A percentile compares a stretch with the other conserved stretches of the same genome.
These are phyloP conservation scores for Candida sanyaensis DNA, from an alignment of 1,139 yeast genomes.

Conservation along the genomic window DNA sequence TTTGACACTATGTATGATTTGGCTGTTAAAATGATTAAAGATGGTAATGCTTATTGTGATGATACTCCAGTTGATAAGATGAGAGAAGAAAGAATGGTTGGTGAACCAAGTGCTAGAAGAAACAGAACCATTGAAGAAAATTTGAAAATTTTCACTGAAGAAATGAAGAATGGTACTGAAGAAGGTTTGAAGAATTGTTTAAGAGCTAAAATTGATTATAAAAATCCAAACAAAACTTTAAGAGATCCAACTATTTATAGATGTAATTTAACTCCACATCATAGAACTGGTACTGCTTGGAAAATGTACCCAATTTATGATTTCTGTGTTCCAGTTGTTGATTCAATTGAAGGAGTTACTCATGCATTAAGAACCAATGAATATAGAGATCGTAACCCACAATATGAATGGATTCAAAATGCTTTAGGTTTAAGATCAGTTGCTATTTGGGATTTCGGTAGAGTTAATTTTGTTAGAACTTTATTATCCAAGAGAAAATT, in stretches of 20 bases:
- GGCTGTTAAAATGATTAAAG: slow-evolving; percentile 83
- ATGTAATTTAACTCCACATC: slow-evolving; percentile 95
- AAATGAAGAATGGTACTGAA: slow-evolving; percentile 92
- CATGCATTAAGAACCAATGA: slow-evolving; percentile 97
- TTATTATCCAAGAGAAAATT: slow-evolving; percentile 92
- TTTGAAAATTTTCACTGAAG: slow-evolving; percentile 77
- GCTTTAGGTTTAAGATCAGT: slow-evolving; percentile 84
- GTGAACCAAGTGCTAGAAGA: slow-evolving; percentile 87
- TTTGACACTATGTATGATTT: slow-evolving; percentile 86
- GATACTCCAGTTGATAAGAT: slow-evolving; percentile 90
- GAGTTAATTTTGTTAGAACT: slow-evolving; percentile 95
- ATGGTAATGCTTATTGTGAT: slow-evolving; percentile 95
- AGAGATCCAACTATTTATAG: slow-evolving; percentile 98
- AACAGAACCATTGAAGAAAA: slow-evolving; percentile 90
- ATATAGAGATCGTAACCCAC: slow-evolving; percentile 97
- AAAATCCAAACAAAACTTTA: slow-evolving; percentile 86
- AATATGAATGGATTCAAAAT: slow-evolving; percentile 92
- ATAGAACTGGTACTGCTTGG: slow-evolving; percentile 90
- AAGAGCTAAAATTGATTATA: slow-evolving; percentile 92
- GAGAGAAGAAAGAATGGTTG: slow-evolving; percentile 99
- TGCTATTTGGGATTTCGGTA: slow-evolving; percentile 95
- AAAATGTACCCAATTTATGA: slow-evolving; percentile 97
- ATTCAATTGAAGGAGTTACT: slow-evolving; percentile 92
- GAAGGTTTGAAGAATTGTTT: slow-evolving; percentile 86
- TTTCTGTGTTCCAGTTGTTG: slow-evolving; percentile 97